Conservation (phyloP, 1,284 basidiomycete genomes). For the Papiliotrema terrestris region DNA sequence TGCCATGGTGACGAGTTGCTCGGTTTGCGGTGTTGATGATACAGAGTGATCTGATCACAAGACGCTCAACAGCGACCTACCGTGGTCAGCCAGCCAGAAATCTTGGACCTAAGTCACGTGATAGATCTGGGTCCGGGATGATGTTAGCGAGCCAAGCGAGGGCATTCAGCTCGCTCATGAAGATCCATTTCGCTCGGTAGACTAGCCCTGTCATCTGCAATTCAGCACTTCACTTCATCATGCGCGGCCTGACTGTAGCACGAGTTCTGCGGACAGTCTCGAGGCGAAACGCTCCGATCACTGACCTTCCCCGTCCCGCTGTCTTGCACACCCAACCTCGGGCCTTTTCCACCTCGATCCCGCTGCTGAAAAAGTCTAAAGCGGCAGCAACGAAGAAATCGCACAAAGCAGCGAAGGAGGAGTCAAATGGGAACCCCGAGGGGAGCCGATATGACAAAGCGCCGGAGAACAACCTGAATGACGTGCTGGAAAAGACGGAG, state of each 20-base stretch:
- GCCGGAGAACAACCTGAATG: constrained; percentile 18
- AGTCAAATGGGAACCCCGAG: constrained; percentile 20
- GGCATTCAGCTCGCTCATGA: not conserved
- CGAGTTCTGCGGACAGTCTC: not conserved
- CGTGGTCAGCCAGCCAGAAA: not conserved
- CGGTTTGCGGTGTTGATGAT: not conserved
- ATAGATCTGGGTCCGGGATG: not conserved
- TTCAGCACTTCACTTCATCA: not conserved
- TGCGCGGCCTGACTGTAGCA: not conserved
- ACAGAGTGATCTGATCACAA: not conserved
- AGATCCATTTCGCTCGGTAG: not conserved
- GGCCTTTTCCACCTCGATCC: constrained; percentile 20
- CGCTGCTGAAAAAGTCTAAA: constrained; percentile 32
- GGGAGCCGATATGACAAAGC: constrained; percentile 8
- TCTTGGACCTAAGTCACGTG: not conserved
- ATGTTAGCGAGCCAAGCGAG: not conserved
- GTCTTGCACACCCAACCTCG: not conserved
- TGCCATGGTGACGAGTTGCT: constrained; percentile 35
- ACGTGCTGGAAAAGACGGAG: constrained; percentile 28
- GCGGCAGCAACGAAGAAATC: constrained; percentile 7
- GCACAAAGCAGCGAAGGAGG: constrained; percentile 14
- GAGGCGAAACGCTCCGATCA: not conserved
- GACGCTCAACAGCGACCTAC: not conserved
- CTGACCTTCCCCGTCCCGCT: not conserved
- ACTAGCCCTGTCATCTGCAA: not conserved